Evolutionary conservation across 2,329 filamentous ascomycete genomes (phyloP), one percentile per base, ranked within the genome.

Genomic region (Echinosphaeria canescens): DNA sequence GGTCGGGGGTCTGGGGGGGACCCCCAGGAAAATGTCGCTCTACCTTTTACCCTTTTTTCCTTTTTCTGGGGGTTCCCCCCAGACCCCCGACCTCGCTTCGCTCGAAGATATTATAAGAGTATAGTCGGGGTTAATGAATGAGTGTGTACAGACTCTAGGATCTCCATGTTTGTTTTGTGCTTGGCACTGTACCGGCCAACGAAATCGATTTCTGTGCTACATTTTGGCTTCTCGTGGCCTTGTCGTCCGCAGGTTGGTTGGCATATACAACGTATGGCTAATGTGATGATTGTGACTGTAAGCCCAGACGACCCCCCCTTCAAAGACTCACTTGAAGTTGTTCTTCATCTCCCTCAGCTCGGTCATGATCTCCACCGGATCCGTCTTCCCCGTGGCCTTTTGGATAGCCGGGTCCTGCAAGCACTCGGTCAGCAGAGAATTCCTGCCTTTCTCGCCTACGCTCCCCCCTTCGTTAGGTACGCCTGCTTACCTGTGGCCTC

Each of bases 291-390:
- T n/a, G n/a, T n/a, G n/a, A 15, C 17, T 16, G 15, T 15, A 29
- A 15, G 14, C 13, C 14, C 14, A 10, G 13, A 3, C 17, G 7
- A 14, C 7, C 2, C 5, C 10, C 15, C 11, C n/a, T 22, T 15
- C 15, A 26, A 18, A 32, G 20, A 53, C 58, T 64, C 53, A 66
- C 54, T 61, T 62, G 48, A 68, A 68, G 47, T 58, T 65, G 44
- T 90, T 84, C 69, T 95, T 98, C 74, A 91, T 73, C 49, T 90
- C 79, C 29, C 88, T 62, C 40, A 95, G 53, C 39, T 73, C 73
- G 17, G 62, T 63, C 78, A 98, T 92, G 11, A 93, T 82, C 26
- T 76, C 69, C 2, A 85, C 59, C 0, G 82, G 74, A 22, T 84
- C 66, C 0, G 66, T 80, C 53, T 81, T 70, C 23, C 81, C 81